Base-by-base conservation (phyloP, 164 flowering plant genomes). In the Aristolochia californica region DNA sequence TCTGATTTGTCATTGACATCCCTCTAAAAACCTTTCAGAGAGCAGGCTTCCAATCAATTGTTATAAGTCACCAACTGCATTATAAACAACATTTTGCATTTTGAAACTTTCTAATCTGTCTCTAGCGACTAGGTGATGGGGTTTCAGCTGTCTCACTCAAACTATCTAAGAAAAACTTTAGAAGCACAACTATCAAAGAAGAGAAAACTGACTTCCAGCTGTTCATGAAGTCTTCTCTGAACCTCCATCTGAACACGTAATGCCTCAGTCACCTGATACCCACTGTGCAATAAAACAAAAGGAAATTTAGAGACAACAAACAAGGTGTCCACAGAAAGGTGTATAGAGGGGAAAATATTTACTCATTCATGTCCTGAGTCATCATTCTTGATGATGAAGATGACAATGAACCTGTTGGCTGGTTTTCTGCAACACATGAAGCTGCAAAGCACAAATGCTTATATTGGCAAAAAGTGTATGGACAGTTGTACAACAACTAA, bases 171-270 rank as follows among this genome's bases (percentile, higher is more conserved):
- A 38, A 23, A 56, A 2, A n/a, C 30, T 4, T 15, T 24, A 30
- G 28, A 12, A 13, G 14, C 23, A 11, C 1, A 22, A 26, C 10
- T 5, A 4, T 13, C 17, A 51, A 20, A 14, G 9, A 51, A 49
- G 55, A 55, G 49, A 57, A 52, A 53, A 68, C 77, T 43, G 40
- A 88, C 98, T 91, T 88, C 98, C 44, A 89, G 72, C 72, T 91
- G 95, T 67, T 91, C 95, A 65, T 91, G 98, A 50, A 91, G 72
- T 75, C 80, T 82, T 69, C 91, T 65, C 61, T 91, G 98, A 62
- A 91, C 94, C 72, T 91, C 98, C 98, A 91, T 91, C 63, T 91
- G 97, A 17, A 78, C 82, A 13, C 98, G 72, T 70, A 91, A 65
- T 56, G 98, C 98, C 80, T 91, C 98, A 11, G 98, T 91, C 45